phyloP scores from a whole-genome alignment of 805 yeast genomes.

The Ogataea nakhonphanomensis region DNA sequence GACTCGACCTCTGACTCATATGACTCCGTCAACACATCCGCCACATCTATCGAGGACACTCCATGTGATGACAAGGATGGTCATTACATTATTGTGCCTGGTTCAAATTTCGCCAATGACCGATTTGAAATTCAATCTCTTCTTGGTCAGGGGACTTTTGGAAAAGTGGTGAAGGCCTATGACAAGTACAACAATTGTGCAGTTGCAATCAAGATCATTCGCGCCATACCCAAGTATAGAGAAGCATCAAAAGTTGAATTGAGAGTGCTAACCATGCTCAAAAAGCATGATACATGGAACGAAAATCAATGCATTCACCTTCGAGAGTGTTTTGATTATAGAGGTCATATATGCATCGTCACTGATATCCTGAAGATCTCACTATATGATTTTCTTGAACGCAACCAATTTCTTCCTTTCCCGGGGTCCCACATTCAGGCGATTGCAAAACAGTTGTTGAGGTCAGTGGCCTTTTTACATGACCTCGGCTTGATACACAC shows the following conservation, averaged over 20 bases:
- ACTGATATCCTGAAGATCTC: conserved; percentile 84
- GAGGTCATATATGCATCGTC: conserved; percentile 91
- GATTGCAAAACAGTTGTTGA: conserved; percentile 76
- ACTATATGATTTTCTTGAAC: conserved; percentile 84
- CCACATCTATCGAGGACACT: conserved; percentile 26
- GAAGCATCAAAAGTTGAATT: conserved; percentile 94
- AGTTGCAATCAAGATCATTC: conserved; percentile 89
- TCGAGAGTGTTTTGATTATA: conserved; percentile 85
- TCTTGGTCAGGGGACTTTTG: conserved; percentile 91
- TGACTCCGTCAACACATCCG: conserved; percentile 20
- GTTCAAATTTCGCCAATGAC: conserved; percentile 64
- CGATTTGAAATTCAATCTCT: conserved; percentile 64
- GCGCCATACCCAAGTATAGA: conserved; percentile 89
- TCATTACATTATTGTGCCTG: conserved; percentile 60
- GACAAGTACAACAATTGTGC: conserved; percentile 56
- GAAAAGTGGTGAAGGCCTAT: conserved; percentile 81
- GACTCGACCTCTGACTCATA: conserved; percentile 22
- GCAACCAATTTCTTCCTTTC: conserved; percentile 80
- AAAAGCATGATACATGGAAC: conserved; percentile 66
- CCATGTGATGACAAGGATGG: conserved; percentile 68
- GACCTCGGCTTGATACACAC: conserved; percentile 90
- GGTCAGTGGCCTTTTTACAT: conserved; percentile 85
- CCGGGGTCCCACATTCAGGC: conserved; percentile 93
- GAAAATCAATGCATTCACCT: conserved; percentile 78
- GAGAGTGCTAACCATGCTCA: conserved; percentile 71